phyloP scores from a whole-genome alignment of 2,329 filamentous ascomycete genomes.

The Colletotrichum ledebouriae region DNA sequence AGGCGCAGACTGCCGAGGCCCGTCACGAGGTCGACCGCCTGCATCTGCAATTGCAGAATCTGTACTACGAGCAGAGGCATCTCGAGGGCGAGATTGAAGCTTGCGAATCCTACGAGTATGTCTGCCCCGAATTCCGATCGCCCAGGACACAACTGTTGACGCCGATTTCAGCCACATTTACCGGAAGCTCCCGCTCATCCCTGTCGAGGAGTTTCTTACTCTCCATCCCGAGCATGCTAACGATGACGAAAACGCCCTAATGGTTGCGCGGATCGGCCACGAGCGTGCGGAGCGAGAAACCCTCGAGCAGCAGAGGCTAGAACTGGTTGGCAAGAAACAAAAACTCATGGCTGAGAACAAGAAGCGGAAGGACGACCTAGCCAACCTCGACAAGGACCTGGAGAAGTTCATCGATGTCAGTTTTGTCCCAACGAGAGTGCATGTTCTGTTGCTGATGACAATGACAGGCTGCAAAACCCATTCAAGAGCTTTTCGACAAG shows the following conservation, averaged over 20 bases:
- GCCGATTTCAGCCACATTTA: constrained; percentile 80
- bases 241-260: constrained; percentile 82
- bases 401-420: constrained; percentile 93
- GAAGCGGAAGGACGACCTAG: constrained; percentile 92
- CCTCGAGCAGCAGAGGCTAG: constrained; percentile 86
- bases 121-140: constrained; percentile 43
- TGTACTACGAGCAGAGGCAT: constrained; percentile 96
- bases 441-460: constrained; percentile 42
- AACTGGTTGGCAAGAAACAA: constrained; percentile 75
- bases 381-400: constrained; percentile 89
- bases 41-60: constrained; percentile 92
- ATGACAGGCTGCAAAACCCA: constrained; percentile 83
- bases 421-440: constrained; percentile 37
- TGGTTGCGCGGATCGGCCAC: constrained; percentile 91
- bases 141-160: constrained; percentile 42
- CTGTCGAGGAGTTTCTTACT: constrained; percentile 83
- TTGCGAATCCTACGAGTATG: constrained; percentile 92
- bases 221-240: constrained; percentile 81
- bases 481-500: constrained; percentile 88
- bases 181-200: constrained; percentile 85
- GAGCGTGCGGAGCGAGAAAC: constrained; percentile 87
- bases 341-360: constrained; percentile 82
- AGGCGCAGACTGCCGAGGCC: constrained; percentile 86
- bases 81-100: constrained; percentile 89
- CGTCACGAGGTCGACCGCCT: constrained; percentile 92